phyloP scores from a whole-genome alignment of 441 rosid species.

The Theobroma grandiflorum region DNA sequence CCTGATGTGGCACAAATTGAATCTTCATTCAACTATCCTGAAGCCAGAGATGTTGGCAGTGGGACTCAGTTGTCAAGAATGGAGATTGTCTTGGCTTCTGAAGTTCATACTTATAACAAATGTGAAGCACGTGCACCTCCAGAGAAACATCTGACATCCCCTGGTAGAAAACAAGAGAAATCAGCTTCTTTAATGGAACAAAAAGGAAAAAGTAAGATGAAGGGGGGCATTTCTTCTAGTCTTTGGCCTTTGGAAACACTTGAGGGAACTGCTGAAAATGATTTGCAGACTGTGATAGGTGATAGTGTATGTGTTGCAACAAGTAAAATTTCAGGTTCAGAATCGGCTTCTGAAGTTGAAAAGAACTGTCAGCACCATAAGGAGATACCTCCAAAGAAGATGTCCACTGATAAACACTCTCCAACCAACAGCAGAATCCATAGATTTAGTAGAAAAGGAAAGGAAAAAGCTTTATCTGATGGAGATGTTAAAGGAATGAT shows the following conservation, averaged over 20 bases:
- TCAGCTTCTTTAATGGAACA: slow-evolving; percentile 34
- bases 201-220: slow-evolving; percentile 35
- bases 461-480: slow-evolving; percentile 69
- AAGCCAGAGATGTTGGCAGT: slow-evolving; percentile 34
- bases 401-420: slow-evolving; percentile 32
- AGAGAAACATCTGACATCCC: slow-evolving; percentile 25
- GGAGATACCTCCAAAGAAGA: slow-evolving; percentile 39
- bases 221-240: slow-evolving; percentile 14
- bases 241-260: slow-evolving; percentile 39
- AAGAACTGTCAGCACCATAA: slow-evolving; percentile 38
- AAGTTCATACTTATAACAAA: slow-evolving; percentile 26
- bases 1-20: slow-evolving; percentile 36
- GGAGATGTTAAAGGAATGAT: slow-evolving; percentile 49
- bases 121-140: slow-evolving; percentile 34
- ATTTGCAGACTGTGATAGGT: slow-evolving; percentile 38
- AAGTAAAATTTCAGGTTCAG: slow-evolving; percentile 35
- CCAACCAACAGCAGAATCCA: slow-evolving; percentile 38
- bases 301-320: slow-evolving; percentile 35
- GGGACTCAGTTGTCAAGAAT: slow-evolving; percentile 36
- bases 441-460: slow-evolving; percentile 49
- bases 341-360: slow-evolving; percentile 43
- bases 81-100: slow-evolving; percentile 38
- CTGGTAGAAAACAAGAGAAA: slow-evolving; percentile 30
- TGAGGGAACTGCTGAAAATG: slow-evolving; percentile 74
- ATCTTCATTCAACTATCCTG: slow-evolving; percentile 25